These are phyloP conservation scores for Infundibulicybe gibba DNA, from an alignment of 768 basidiomycete species.

Conservation along the genomic window DNA sequence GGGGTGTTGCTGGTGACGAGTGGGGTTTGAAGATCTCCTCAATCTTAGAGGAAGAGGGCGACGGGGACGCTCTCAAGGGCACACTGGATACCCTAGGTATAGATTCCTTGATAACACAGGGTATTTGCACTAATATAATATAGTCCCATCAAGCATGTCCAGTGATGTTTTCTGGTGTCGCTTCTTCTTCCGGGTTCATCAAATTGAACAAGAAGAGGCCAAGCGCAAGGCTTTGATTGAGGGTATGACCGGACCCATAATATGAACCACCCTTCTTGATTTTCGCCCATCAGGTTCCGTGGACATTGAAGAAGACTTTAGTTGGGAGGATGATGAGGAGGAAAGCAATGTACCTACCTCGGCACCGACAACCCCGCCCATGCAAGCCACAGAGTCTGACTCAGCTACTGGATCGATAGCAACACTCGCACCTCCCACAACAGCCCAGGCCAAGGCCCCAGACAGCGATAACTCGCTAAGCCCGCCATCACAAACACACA, in stretches of 20 bases:
- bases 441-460: not conserved
- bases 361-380: constrained; percentile 13
- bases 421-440: constrained; percentile 3
- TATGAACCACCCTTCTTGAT: not conserved
- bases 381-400: constrained; percentile 3
- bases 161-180: constrained; percentile 78
- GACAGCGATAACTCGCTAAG: constrained; percentile 1
- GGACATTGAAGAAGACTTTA: constrained; percentile 83
- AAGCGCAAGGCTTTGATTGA: constrained; percentile 74
- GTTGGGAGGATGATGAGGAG: constrained; percentile 96
- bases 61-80: constrained; percentile 48
- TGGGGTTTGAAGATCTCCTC: constrained; percentile 53
- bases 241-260: constrained; percentile 41
- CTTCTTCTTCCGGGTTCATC: constrained; percentile 86
- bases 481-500: constrained; percentile 25
- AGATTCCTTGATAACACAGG: constrained; percentile 7
- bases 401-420: constrained; percentile 4
- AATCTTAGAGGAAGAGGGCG: constrained; percentile 45
- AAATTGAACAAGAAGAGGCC: constrained; percentile 76
- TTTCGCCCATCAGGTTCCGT: constrained; percentile 37
- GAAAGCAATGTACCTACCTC: constrained; percentile 25
- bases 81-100: constrained; percentile 60
- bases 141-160: constrained; percentile 67
- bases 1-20: constrained; percentile 51
- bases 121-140: constrained; percentile 1